A percentile compares a stretch with the other conserved stretches of the same genome.
Conservation (phyloP, 805 yeast species). For the Cyberlindnera euphorbiiphila region DNA sequence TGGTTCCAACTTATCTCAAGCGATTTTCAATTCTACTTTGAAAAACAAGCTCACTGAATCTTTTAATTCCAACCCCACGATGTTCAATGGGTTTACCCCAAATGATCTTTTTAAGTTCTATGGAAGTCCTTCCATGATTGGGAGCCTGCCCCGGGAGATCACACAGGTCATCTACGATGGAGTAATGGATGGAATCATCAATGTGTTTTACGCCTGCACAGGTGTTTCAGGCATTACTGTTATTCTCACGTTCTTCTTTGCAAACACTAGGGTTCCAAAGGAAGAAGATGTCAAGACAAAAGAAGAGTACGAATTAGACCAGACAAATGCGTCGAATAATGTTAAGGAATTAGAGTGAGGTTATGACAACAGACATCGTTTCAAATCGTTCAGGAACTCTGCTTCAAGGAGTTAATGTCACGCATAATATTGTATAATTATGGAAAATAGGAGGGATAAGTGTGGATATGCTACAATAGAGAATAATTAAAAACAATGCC, state of each 20-base stretch:
- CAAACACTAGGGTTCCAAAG: slow-evolving; percentile 40
- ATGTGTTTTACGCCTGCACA: slow-evolving; percentile 38
- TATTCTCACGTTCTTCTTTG: slow-evolving; percentile 33
- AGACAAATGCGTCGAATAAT: too few relatives aligned
- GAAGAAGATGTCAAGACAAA: slow-evolving; percentile 6
- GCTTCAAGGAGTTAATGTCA: too few relatives aligned
- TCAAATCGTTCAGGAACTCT: too few relatives aligned
- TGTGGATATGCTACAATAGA: too few relatives aligned
- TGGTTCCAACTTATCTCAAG: slow-evolving; percentile 39
- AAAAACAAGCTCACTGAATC: slow-evolving; percentile 4
- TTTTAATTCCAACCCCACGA: neutral
- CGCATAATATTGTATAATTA: too few relatives aligned
- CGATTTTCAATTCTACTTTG: slow-evolving; percentile 33
- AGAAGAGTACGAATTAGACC: slow-evolving; percentile 7
- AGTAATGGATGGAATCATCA: slow-evolving; percentile 36
- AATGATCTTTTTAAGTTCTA: neutral
- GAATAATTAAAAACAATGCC: too few relatives aligned
- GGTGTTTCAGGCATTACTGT: slow-evolving; percentile 34
- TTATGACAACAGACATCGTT: too few relatives aligned
- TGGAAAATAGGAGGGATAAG: too few relatives aligned
- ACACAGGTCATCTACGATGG: slow-evolving; percentile 14
- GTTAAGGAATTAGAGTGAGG: too few relatives aligned
- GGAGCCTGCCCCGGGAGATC: slow-evolving; percentile 1
- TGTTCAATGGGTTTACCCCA: slow-evolving; percentile 6
- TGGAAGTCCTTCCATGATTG: slow-evolving; percentile 4